Base-by-base conservation (phyloP, 2,329 filamentous ascomycete species). In the Calonectria leucothoes region DNA sequence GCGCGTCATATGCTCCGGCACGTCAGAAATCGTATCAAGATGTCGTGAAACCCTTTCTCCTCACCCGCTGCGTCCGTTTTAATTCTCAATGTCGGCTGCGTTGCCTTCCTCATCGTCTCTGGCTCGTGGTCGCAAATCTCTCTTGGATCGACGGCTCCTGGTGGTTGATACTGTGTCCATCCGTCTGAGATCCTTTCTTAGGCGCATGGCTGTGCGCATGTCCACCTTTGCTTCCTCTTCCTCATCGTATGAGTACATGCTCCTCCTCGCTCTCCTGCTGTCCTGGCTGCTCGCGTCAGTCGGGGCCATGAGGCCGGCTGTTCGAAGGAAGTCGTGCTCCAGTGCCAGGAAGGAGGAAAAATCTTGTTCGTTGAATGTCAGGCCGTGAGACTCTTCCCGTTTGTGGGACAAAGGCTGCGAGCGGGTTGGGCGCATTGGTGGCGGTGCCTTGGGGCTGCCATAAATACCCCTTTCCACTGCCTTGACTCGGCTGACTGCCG, bases 201-300 rank as follows among this genome's bases (percentile, higher is more conserved):
- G 49, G 39, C 75, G 78, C 8, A 75, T 70, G 6, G 79, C 76
- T 15, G 79, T 78, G 11, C 71, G 73, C n/a, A 79, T 71, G 35
- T 81, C 75, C 23, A 76, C 74, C 45, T 79, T 78, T 3, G 75
- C 77, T 29, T 78, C 75, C 3, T 81, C 76, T 1, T 77, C 76
- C 1, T 78, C 78, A 1, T 74, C 77, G 4, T 78, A 72, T 4
- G 77, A 78, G n/a, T 79, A 79, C 31, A 74, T 72, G 35, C 76
- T 74, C 23, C 73, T 75, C 17, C 78, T 73, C 10, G 75, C 35
- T 14, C 71, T 70, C 12, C 57, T 73, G 12, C 73, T 66, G 25
- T 80, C 74, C 17, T 76, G 75, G 6, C 73, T 70, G 1, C 74
- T 69, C 2, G 79, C 20, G 3, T 79, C 76, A 1, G 78, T 66